phyloP scores from a whole-genome alignment of 2,329 filamentous ascomycete genomes.

The Diplodia corticola region DNA sequence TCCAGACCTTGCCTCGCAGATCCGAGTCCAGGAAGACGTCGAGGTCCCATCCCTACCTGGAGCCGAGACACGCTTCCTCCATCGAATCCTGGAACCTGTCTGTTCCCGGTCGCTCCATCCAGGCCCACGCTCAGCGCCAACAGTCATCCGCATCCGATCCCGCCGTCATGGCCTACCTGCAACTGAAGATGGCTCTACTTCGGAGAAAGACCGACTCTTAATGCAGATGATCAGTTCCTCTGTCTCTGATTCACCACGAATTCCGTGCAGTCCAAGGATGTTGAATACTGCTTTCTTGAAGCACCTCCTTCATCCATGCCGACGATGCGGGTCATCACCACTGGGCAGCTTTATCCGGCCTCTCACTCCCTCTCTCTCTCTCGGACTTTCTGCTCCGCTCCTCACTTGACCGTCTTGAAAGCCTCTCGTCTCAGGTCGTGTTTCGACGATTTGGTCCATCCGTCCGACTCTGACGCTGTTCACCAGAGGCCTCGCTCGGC shows the following conservation, averaged over 20 bases:
- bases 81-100: slow-evolving; percentile 25
- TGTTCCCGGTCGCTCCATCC: slow-evolving; percentile 23
- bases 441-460: not conserved
- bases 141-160: slow-evolving; percentile 14
- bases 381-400: not conserved
- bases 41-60: slow-evolving; percentile 16
- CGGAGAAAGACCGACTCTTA: slow-evolving; percentile 13
- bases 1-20: slow-evolving; percentile 45
- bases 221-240: not conserved
- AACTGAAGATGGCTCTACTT: slow-evolving; percentile 24
- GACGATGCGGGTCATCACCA: not conserved
- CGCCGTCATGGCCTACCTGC: slow-evolving; percentile 22
- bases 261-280: not conserved
- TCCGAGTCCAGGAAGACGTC: not conserved
- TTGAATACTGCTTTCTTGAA: not conserved
- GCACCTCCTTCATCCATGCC: not conserved
- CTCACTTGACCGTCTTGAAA: not conserved
- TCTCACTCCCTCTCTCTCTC: not conserved
- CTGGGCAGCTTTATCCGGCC: not conserved
- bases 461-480: too few relatives aligned
- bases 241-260: not conserved
- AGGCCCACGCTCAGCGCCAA: slow-evolving; percentile 17
- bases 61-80: slow-evolving; percentile 17
- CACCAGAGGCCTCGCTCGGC: not conserved
- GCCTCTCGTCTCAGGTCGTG: slow-evolving; percentile 1